Evolutionary conservation across 805 yeast species (phyloP), one percentile per base, ranked within the genome.

Genomic region (Lipomyces yamadae): DNA sequence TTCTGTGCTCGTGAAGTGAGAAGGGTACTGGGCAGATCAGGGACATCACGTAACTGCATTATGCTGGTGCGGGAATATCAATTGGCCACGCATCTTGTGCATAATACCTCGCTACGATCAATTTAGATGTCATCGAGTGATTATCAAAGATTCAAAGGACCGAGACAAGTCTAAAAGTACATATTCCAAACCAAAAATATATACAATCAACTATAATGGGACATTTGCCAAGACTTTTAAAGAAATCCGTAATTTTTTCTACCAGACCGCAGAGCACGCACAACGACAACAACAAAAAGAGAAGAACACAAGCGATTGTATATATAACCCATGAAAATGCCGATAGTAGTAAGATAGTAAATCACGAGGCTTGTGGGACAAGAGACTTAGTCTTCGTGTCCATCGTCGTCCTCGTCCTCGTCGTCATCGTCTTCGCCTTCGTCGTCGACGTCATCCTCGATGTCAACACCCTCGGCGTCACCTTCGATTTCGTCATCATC

Each of bases 401-500:
- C 24, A 24, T 58, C 59, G 2, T 58, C 62, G 42, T 64, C 64
- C 3, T 60, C 67, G 24, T 56, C 64, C 2, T 65, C 70, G 13
- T 56, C 63, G 10, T 61, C 75, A 8, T 63, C 67, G 6, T 68
- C 75, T 64, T 74, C 67, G 30, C 54, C 65, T 57, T 60, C 72
- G 3, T 61, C 72, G 53, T 67, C 74, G 50, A 58, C 65, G 18
- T 65, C 69, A 13, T 68, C 72, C 34, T 59, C 71, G 33, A 70
- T 76, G 48, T 74, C 78, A 5, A 72, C 75, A 15, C 66, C 74
- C 7, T 72, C 76, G 55, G 55, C 29, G 2, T 58, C 73, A 52
- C 72, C 77, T 29, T 70, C 73, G 15, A 67, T 75, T 7, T 69
- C 74, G 13, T 69, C 74, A 8, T 72, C 77, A 8, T 67, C 78